Evolutionary conservation across 2,329 filamentous ascomycete genomes (phyloP).

Genomic region (Saccharata proteae): DNA sequence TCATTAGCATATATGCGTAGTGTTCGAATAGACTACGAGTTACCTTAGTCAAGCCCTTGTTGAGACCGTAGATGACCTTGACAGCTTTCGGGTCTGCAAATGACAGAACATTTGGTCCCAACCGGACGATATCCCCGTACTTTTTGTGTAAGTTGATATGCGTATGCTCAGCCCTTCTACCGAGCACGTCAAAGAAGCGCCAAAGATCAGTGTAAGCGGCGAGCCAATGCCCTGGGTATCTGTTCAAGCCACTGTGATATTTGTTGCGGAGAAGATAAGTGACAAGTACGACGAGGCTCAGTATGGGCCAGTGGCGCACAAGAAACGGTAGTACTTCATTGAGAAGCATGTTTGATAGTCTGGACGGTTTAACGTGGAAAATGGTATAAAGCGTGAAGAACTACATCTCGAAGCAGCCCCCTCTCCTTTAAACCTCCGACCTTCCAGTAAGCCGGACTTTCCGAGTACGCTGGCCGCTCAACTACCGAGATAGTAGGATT

Average conservation of each 20-base stretch:
- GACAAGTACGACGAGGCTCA: conserved; percentile 19
- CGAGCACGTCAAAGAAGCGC: conserved; percentile 58
- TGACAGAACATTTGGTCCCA: conserved; percentile 62
- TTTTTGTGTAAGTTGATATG: conserved; percentile 56
- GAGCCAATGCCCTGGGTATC: conserved; percentile 59
- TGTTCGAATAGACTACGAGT: conserved; percentile 4
- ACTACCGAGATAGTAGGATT: no score
- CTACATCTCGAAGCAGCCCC: no score
- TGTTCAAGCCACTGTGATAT: conserved; percentile 47
- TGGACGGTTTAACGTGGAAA: no score
- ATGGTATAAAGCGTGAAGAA: no score
- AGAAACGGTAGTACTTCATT: conserved; percentile 22
- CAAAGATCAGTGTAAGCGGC: conserved; percentile 62
- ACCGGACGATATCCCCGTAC: conserved; percentile 60
- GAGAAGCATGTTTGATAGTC: conserved; percentile 27
- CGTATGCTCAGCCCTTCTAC: conserved; percentile 53
- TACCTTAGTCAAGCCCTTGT: conserved; percentile 71
- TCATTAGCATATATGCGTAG: not conserved
- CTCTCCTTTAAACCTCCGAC: no score
- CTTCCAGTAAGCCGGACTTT: no score
- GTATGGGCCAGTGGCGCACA: conserved; percentile 30
- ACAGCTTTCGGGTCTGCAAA: conserved; percentile 63
- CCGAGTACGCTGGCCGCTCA: no score
- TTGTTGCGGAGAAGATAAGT: conserved; percentile 32
- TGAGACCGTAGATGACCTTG: conserved; percentile 67